Base-by-base conservation (phyloP, 306 rosid species). In the Abrus pulchellus region DNA sequence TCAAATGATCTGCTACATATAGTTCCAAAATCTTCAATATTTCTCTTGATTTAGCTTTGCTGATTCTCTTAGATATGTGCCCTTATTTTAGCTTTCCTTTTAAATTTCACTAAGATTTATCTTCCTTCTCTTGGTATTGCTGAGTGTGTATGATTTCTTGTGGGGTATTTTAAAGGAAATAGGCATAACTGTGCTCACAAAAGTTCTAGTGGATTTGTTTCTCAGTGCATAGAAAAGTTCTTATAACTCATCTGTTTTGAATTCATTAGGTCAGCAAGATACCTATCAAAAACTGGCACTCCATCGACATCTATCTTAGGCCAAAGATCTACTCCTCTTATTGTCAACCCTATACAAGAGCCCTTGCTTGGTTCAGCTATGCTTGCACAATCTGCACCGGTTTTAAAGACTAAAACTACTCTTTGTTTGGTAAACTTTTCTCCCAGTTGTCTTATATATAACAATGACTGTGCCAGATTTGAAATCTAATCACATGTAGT, bases 241-340 rank as follows among this genome's bases (percentile, higher is more conserved):
- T 83, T 20, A 68, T 68, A 12, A 41, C 64, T 9, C 43, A 29
- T 78, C 64, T 40, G 20, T 73, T 65, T 68, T 68, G 69, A 76
- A 80, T 80, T 66, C 79, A 82, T 75, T 85, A 94, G 97, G 83
- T 90, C 98, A 1, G 98, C 97, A 67, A 92, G 98, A 80, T 90
- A 91, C 87, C 85, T 92, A 64, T 87, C 96, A 20, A 84, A 72
- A 68, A 88, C 92, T 87, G 87, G 85, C 70, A 90, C 98, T 69
- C 92, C 98, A 60, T 63, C 91, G 49, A 80, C 88, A 3, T 89
- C 93, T 77, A 3, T 81, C 66, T 64, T 88, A 72, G 87, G 88
- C 73, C 92, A 92, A 82, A 87, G 80, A 89, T 82, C 40, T 83
- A 6, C 66, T 47, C 70, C 89, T 63, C 47, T 52, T 68, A 13